phyloP scores from a whole-genome alignment of 768 basidiomycete genomes.

The Pisolithus microcarpus region DNA sequence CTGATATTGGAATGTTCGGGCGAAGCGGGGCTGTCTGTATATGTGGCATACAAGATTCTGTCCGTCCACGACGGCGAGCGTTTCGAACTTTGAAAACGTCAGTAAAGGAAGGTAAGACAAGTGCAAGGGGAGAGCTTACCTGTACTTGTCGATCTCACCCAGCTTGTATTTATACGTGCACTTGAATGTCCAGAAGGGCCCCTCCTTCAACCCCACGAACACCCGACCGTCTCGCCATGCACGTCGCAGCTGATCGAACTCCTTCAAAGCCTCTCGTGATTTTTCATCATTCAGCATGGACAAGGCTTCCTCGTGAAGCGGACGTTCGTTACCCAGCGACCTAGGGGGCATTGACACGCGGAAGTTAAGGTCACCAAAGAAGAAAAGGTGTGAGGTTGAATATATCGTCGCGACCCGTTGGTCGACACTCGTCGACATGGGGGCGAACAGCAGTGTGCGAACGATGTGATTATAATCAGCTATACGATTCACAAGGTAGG shows the following conservation, averaged over 20 bases:
- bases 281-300: slow-evolving; percentile 42
- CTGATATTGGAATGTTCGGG: slow-evolving; percentile 47
- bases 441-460: slow-evolving; percentile 67
- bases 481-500: slow-evolving; percentile 57
- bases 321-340: slow-evolving; percentile 32
- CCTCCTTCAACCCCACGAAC: slow-evolving; percentile 73
- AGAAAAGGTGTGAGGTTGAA: slow-evolving; percentile 83
- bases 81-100: slow-evolving; percentile 39
- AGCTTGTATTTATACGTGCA: slow-evolving; percentile 86
- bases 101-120: slow-evolving; percentile 2
- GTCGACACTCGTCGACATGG: slow-evolving; percentile 35
- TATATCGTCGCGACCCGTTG: slow-evolving; percentile 56
- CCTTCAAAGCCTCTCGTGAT: slow-evolving; percentile 53
- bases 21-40: slow-evolving; percentile 52
- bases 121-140: slow-evolving; percentile 34
- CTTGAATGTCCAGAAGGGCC: slow-evolving; percentile 84
- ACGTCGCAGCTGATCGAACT: slow-evolving; percentile 63
- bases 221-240: slow-evolving; percentile 59
- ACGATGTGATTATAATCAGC: slow-evolving; percentile 80
- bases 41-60: slow-evolving; percentile 77
- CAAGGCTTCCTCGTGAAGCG: slow-evolving; percentile 29
- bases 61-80: slow-evolving; percentile 92
- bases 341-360: slow-evolving; percentile 64
- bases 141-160: slow-evolving; percentile 78
- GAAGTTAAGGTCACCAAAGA: slow-evolving; percentile 93